phyloP scores from a whole-genome alignment of 1,284 basidiomycete species.

The Gomphus bonarii region DNA sequence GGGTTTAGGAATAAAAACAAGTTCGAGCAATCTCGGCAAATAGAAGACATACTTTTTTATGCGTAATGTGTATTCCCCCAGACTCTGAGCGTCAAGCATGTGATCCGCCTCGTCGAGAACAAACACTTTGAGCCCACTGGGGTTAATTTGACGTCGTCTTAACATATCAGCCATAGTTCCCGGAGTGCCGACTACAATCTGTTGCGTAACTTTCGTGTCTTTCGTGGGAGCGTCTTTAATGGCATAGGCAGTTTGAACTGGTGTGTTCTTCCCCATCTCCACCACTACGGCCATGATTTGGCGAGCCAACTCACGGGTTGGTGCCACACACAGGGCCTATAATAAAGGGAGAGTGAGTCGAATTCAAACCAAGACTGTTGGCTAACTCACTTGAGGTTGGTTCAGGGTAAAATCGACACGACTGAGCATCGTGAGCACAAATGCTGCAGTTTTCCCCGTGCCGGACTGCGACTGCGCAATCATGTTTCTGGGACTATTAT shows the following conservation, averaged over 20 bases:
- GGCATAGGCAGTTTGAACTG: constrained; percentile 88
- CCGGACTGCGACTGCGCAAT: constrained; percentile 99
- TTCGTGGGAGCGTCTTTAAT: constrained; percentile 76
- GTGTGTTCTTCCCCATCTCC: constrained; percentile 92
- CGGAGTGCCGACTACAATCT: constrained; percentile 93
- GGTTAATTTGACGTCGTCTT: constrained; percentile 63
- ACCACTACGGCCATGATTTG: constrained; percentile 96
- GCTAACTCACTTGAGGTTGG: constrained; percentile 68
- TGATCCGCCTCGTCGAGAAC: constrained; percentile 99
- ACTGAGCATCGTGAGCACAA: constrained; percentile 95
- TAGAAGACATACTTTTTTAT: constrained; percentile 76
- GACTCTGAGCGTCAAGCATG: constrained; percentile 93
- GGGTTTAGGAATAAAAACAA: not conserved
- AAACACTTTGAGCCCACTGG: constrained; percentile 80
- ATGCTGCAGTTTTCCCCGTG: constrained; percentile 98
- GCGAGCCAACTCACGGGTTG: constrained; percentile 92
- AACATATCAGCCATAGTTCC: constrained; percentile 90
- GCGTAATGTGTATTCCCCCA: constrained; percentile 92
- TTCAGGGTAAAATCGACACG: constrained; percentile 80
- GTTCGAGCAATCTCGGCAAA: not conserved
- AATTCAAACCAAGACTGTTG: not conserved
- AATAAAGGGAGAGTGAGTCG: not conserved
- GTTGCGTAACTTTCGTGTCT: constrained; percentile 71
- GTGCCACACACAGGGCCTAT: constrained; percentile 86
- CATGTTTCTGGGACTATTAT: constrained; percentile 83